phyloP scores from a whole-genome alignment of 352 stramenopile genomes.

The Globisporangium viniferum region DNA sequence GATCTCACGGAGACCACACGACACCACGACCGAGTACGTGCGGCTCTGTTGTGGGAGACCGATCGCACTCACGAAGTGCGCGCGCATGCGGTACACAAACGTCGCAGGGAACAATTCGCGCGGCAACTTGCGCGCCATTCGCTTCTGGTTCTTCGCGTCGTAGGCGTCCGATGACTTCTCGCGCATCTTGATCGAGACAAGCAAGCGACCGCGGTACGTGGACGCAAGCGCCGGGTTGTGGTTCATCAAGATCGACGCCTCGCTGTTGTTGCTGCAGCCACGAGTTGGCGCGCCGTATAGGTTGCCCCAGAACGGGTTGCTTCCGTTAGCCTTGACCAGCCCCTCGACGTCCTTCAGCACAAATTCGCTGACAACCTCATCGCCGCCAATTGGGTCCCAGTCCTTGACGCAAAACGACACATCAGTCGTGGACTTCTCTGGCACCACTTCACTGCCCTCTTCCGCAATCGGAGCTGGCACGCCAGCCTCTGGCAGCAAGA shows the following conservation, averaged over 20 bases:
- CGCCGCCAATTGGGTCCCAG: conserved; percentile 59
- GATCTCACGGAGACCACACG: conserved; percentile 58
- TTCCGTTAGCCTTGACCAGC: conserved; percentile 25
- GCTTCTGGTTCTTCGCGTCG: conserved; percentile 72
- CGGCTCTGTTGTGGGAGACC: conserved; percentile 42
- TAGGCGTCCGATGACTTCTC: conserved; percentile 54
- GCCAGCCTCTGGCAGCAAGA: conserved; percentile 32
- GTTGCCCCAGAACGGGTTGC: conserved; percentile 68
- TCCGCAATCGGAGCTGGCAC: conserved; percentile 11
- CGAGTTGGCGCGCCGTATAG: conserved; percentile 66
- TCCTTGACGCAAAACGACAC: conserved; percentile 62
- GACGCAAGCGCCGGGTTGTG: conserved; percentile 45
- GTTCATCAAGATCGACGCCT: conserved; percentile 58
- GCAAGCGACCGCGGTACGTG: conserved; percentile 76
- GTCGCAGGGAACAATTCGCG: conserved; percentile 46
- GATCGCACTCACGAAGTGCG: conserved; percentile 59
- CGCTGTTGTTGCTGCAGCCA: conserved; percentile 40
- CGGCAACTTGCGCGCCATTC: conserved; percentile 46
- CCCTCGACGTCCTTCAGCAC: conserved; percentile 38
- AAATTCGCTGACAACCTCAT: conserved; percentile 61
- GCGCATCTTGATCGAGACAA: conserved; percentile 57
- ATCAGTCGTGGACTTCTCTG: background rate
- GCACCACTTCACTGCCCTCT: background rate
- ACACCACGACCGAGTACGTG: conserved; percentile 50
- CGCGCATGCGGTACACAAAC: conserved; percentile 59